These are phyloP conservation scores for Phytophthora uliginosa DNA, from an alignment of 352 stramenopile genomes.

Conservation along the genomic window DNA sequence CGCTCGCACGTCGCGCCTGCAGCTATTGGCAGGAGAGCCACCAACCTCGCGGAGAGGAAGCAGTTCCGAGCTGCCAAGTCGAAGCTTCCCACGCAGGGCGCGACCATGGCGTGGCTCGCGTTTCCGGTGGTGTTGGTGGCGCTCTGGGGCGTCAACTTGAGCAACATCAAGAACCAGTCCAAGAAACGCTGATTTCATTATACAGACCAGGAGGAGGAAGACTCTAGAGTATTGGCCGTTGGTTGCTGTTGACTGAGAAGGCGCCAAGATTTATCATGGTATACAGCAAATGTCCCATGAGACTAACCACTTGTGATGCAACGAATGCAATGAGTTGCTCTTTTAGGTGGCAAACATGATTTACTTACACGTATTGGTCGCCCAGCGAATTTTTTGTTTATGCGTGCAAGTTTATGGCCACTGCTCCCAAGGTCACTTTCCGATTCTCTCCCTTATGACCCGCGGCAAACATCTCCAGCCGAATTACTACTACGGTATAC, in stretches of 20 bases:
- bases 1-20: slow-evolving; percentile 63
- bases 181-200: slow-evolving; percentile 43
- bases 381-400: background rate
- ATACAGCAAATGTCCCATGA: no score
- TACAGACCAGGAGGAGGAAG: slow-evolving; percentile 7
- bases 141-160: slow-evolving; percentile 76
- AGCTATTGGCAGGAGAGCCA: slow-evolving; percentile 68
- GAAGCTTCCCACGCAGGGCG: slow-evolving; percentile 69
- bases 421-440: background rate
- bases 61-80: slow-evolving; percentile 59
- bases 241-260: background rate
- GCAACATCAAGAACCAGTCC: slow-evolving; percentile 59
- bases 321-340: no score
- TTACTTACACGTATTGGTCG: no score
- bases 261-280: background rate
- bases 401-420: background rate
- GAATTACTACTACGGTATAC: slow-evolving; percentile 65
- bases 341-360: no score
- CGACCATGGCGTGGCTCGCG: slow-evolving; percentile 68
- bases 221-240: slow-evolving; percentile 2
- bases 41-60: slow-evolving; percentile 77
- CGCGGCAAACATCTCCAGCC: slow-evolving; percentile 33
- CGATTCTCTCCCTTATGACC: background rate
- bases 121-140: slow-evolving; percentile 64
- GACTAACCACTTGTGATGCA: no score